Percentiles rank a stretch among this genome's conserved stretches.
These are phyloP conservation scores for Ophiocordyceps camponoti-saundersi DNA, from an alignment of 2,329 filamentous ascomycete species.

Conservation along the genomic window DNA sequence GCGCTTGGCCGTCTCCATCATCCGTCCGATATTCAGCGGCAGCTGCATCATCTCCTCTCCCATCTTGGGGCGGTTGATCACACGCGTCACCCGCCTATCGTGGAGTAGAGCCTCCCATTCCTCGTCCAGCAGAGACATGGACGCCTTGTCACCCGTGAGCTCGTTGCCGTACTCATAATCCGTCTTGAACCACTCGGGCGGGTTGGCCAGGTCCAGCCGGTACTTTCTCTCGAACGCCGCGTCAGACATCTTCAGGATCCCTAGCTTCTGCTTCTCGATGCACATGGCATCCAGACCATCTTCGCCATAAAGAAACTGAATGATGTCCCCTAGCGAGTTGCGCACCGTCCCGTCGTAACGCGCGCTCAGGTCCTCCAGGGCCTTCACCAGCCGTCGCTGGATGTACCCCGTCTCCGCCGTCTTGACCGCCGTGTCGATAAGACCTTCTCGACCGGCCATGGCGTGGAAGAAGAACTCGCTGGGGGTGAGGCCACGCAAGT, in stretches of 20 bases:
- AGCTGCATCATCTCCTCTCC: constrained; percentile 79
- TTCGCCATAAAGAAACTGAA: constrained; percentile 95
- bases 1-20: constrained; percentile 78
- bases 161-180: constrained; percentile 64
- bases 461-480: constrained; percentile 99
- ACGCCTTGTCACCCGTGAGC: constrained; percentile 70
- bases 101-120: constrained; percentile 66
- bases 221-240: constrained; percentile 65
- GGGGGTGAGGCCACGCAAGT: constrained; percentile 85
- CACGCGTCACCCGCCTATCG: constrained; percentile 62
- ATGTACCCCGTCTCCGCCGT: constrained; percentile 99
- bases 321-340: constrained; percentile 89
- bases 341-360: constrained; percentile 96
- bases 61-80: constrained; percentile 48
- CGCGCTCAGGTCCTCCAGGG: constrained; percentile 90
- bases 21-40: constrained; percentile 77
- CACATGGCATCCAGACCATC: constrained; percentile 86
- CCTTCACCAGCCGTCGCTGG: constrained; percentile 94
- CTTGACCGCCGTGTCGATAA: constrained; percentile 98
- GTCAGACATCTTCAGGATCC: constrained; percentile 68
- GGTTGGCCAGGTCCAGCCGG: constrained; percentile 53
- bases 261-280: constrained; percentile 86
- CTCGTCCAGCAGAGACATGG: constrained; percentile 71
- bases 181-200: constrained; percentile 42
- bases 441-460: constrained; percentile 99